Conservation (phyloP, 2,329 filamentous ascomycete species). For the Monosporascus sp. region DNA sequence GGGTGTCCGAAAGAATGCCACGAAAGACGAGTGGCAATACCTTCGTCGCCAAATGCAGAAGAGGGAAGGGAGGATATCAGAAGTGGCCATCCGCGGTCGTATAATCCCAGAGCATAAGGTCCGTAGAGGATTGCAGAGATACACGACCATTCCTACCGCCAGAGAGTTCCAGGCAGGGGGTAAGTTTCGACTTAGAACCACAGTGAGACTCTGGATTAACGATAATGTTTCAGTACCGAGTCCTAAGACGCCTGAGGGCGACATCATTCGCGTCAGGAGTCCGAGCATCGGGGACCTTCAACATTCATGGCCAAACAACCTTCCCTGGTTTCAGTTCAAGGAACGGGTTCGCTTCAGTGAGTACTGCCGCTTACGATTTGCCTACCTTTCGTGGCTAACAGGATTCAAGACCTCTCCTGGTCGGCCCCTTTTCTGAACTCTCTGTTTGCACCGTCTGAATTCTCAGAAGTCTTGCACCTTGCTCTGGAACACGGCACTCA, state of each 20-base stretch:
- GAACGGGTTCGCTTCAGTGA: neutral
- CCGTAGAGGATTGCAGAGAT: conserved; percentile 1
- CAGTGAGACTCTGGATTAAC: no score
- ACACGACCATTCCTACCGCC: conserved; percentile 4
- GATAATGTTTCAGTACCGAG: conserved; percentile 1
- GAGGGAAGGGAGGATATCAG: neutral
- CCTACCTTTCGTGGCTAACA: no score
- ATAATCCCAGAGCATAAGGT: neutral
- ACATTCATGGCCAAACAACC: conserved; percentile 3
- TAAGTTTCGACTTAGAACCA: neutral
- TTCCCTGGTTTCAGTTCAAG: conserved; percentile 6
- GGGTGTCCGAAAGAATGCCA: conserved; percentile 5
- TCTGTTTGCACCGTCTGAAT: no score
- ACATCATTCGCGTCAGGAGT: conserved; percentile 2
- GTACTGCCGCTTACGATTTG: neutral
- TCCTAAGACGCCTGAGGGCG: neutral
- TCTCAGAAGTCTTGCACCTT: no score
- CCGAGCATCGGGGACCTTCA: neutral
- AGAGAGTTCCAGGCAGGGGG: neutral
- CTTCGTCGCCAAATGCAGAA: conserved; percentile 1
- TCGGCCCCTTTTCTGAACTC: no score
- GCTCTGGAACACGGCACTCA: no score
- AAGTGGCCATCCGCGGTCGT: neutral
- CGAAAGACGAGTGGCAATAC: conserved; percentile 2
- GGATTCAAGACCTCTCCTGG: no score